phyloP scores from a whole-genome alignment of 1,284 basidiomycete genomes.

The Erythrobasidium hasegawianum region DNA sequence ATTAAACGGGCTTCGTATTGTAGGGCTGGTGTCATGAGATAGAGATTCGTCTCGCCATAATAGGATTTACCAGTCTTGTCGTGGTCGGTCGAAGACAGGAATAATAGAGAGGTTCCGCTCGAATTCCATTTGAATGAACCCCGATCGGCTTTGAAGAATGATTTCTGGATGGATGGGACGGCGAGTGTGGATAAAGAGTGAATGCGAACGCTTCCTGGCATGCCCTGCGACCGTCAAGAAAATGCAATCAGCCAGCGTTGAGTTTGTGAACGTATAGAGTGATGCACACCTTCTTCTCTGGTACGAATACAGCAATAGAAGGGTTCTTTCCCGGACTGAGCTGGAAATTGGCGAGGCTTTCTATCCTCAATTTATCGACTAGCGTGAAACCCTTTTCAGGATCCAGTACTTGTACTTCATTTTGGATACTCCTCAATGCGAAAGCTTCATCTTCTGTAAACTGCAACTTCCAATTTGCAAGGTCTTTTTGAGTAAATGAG shows the following conservation, averaged over 20 bases:
- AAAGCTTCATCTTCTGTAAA: slow-evolving; percentile 88
- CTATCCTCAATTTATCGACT: slow-evolving; percentile 73
- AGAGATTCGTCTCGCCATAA: slow-evolving; percentile 94
- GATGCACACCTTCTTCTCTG: slow-evolving; percentile 75
- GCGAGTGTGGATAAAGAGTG: slow-evolving; percentile 67
- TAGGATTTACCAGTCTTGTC: slow-evolving; percentile 97
- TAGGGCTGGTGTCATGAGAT: slow-evolving; percentile 88
- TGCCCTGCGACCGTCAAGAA: slow-evolving; percentile 58
- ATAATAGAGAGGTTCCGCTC: slow-evolving; percentile 66
- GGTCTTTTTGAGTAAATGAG: slow-evolving; percentile 75
- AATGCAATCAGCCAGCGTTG: neutral
- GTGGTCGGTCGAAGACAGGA: slow-evolving; percentile 92
- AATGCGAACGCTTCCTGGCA: slow-evolving; percentile 84
- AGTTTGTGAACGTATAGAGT: no score
- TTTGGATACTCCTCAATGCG: slow-evolving; percentile 73
- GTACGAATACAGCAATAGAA: slow-evolving; percentile 80
- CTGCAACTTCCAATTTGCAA: slow-evolving; percentile 79
- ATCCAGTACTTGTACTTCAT: slow-evolving; percentile 83
- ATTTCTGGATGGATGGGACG: slow-evolving; percentile 67
- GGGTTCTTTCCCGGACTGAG: slow-evolving; percentile 80
- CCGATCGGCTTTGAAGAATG: slow-evolving; percentile 94
- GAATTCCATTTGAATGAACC: slow-evolving; percentile 94
- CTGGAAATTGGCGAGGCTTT: slow-evolving; percentile 69
- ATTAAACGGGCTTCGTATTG: slow-evolving; percentile 89
- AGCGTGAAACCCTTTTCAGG: slow-evolving; percentile 68